Conservation (phyloP, 805 yeast species). For the Pichia phayaonensis region DNA sequence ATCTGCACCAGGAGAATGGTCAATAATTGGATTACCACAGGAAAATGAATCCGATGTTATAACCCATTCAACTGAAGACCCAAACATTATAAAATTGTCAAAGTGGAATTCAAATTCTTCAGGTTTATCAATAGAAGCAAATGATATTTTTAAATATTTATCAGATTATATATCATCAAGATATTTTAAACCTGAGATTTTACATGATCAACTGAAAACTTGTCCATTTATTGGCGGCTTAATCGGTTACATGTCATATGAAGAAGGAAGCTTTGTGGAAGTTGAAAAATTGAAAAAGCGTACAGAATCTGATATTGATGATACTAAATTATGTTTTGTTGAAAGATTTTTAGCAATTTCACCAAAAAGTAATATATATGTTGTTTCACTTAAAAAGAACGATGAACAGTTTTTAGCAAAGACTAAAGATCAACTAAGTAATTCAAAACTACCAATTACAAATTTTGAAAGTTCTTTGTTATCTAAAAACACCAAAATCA, state of each 20-base stretch:
- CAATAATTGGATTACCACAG: constrained; percentile 71
- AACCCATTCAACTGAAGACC: constrained; percentile 52
- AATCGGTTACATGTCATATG: constrained; percentile 81
- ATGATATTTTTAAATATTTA: constrained; percentile 46
- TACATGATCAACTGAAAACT: constrained; percentile 24
- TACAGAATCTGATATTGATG: constrained; percentile 46
- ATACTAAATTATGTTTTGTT: constrained; percentile 64
- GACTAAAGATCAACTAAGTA: neutral
- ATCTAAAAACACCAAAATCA: constrained; percentile 23
- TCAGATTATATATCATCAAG: constrained; percentile 39
- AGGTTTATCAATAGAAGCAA: constrained; percentile 2
- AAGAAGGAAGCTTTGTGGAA: constrained; percentile 57
- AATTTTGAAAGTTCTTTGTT: neutral
- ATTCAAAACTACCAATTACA: neutral
- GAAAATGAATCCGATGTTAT: constrained; percentile 37
- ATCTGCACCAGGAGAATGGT: constrained; percentile 78
- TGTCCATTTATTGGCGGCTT: constrained; percentile 90
- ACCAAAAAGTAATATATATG: constrained; percentile 43
- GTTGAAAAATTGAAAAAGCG: constrained; percentile 30
- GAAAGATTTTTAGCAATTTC: constrained; percentile 51
- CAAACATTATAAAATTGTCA: constrained; percentile 20
- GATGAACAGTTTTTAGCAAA: constrained; percentile 31
- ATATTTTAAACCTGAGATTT: constrained; percentile 24
- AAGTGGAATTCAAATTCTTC: constrained; percentile 21
- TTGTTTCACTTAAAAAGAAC: constrained; percentile 42